Evolutionary conservation across 2,329 filamentous ascomycete species (phyloP).

Genomic region (Neofusicoccum umdonicola): DNA sequence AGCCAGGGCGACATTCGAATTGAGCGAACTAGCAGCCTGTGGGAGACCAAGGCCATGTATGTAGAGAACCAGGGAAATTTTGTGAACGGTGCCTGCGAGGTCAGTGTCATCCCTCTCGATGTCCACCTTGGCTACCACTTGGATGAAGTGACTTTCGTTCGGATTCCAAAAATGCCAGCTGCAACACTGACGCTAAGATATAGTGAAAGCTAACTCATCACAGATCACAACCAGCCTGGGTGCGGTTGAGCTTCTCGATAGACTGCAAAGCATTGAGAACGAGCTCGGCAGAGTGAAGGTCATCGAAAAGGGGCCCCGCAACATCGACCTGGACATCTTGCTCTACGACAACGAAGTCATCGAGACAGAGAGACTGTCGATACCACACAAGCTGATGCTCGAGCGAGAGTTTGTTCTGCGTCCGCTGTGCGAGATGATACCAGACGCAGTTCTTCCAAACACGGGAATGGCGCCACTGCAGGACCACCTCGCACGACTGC

Average conservation of each 20-base stretch:
- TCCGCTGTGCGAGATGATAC: constrained; percentile 66
- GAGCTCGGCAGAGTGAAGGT: constrained; percentile 76
- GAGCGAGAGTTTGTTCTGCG: constrained; percentile 93
- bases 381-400: constrained; percentile 81
- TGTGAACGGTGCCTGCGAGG: constrained; percentile 89
- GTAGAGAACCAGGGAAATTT: constrained; percentile 85
- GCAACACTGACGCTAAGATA: too few species aligned
- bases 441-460: constrained; percentile 38
- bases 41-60: constrained; percentile 97
- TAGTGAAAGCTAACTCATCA: not conserved
- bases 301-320: constrained; percentile 89
- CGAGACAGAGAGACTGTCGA: constrained; percentile 68
- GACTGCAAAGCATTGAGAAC: constrained; percentile 80
- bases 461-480: constrained; percentile 34
- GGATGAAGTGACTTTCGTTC: not conserved
- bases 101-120: constrained; percentile 42
- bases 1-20: constrained; percentile 65
- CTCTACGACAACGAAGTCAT: constrained; percentile 71
- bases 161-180: too few species aligned
- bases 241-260: constrained; percentile 73
- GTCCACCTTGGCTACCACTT: not conserved
- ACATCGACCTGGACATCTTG: constrained; percentile 91
- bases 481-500: constrained; percentile 37
- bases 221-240: constrained; percentile 78
- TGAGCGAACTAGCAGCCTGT: constrained; percentile 78